Base-by-base conservation (phyloP, 257 asterid genomes). In the Solanum bulbocastanum region DNA sequence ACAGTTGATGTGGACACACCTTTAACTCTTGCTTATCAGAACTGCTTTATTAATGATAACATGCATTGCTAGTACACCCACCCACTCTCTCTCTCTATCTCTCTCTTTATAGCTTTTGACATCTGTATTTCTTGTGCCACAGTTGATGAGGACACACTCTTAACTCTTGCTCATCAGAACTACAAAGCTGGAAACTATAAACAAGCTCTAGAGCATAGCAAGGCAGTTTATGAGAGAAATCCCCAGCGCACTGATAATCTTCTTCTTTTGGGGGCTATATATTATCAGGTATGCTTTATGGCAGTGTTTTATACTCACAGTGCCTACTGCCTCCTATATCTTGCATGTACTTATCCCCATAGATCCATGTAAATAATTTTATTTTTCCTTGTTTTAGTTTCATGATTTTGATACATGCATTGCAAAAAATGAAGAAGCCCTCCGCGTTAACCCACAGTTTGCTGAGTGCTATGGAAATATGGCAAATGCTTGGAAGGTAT, bases 401-500 rank as follows among this genome's bases (percentile, higher is more conserved):
- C 98, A 94, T 58, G 99, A 97, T 88, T 96, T 93, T 84, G 99
- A 97, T 66, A 91, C 83, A 84, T 97, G 99, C 93, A 94, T 97
- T 25, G 94, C 97, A 18, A 97, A 95, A 93, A 97, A 97, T 90
- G 98, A 97, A 91, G 99, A 97, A 91, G 99, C 99, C 86, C 95
- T 97, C 76, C 93, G 93, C 36, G 90, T 97, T 84, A 95, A 97
- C 87, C 99, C 99, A 20, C 96, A 92, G 83, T 96, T 97, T 94
- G 98, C 99, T 46, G 99, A 97, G 93, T 96, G 99, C 91, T 97
- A 96, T 91, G 99, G 99, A 72, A 97, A 97, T 89, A 97, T 97
- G 99, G 99, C 99, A 44, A 97, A 97, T 92, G 99, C 99, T 89
- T 97, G 93, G 95, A 97, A 97, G 98, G 99, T 97, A 90, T 76